Evolutionary conservation across 1,284 basidiomycete species (phyloP).

Genomic region (Ustilago xerochloae): DNA sequence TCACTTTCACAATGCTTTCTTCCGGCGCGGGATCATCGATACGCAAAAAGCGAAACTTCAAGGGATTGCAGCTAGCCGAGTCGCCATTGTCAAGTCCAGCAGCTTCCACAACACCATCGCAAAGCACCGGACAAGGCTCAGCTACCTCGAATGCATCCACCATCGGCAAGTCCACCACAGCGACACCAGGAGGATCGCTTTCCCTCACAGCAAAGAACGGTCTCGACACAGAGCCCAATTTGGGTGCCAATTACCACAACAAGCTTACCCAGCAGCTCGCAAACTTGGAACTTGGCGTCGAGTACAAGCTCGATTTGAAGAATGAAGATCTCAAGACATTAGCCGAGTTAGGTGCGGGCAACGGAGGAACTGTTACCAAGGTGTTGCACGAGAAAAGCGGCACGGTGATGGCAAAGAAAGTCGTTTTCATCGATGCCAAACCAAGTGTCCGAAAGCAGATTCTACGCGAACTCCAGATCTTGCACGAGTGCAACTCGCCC

Average conservation of each 20-base stretch:
- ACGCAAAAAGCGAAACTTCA: slow-evolving; percentile 68
- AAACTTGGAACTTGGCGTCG: slow-evolving; percentile 68
- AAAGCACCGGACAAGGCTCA: slow-evolving; percentile 23
- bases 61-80: slow-evolving; percentile 60
- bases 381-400: slow-evolving; percentile 69
- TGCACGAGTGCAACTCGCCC: slow-evolving; percentile 93
- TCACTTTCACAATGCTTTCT: slow-evolving; percentile 27
- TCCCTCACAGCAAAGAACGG: slow-evolving; percentile 15
- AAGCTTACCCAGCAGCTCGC: slow-evolving; percentile 66
- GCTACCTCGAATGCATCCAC: slow-evolving; percentile 29
- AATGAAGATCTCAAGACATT: slow-evolving; percentile 74
- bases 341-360: slow-evolving; percentile 92
- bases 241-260: slow-evolving; percentile 55
- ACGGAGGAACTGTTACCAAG: slow-evolving; percentile 95
- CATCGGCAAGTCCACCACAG: slow-evolving; percentile 24
- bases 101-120: slow-evolving; percentile 22
- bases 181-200: slow-evolving; percentile 29
- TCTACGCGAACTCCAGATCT: slow-evolving; percentile 94
- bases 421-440: slow-evolving; percentile 94
- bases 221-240: slow-evolving; percentile 41
- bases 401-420: slow-evolving; percentile 67
- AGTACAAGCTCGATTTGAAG: slow-evolving; percentile 69
- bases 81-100: slow-evolving; percentile 48
- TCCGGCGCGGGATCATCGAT: slow-evolving; percentile 36
- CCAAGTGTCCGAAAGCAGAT: slow-evolving; percentile 98